phyloP scores from a whole-genome alignment of 2,329 filamentous ascomycete genomes.

The Venturia aucupariae region DNA sequence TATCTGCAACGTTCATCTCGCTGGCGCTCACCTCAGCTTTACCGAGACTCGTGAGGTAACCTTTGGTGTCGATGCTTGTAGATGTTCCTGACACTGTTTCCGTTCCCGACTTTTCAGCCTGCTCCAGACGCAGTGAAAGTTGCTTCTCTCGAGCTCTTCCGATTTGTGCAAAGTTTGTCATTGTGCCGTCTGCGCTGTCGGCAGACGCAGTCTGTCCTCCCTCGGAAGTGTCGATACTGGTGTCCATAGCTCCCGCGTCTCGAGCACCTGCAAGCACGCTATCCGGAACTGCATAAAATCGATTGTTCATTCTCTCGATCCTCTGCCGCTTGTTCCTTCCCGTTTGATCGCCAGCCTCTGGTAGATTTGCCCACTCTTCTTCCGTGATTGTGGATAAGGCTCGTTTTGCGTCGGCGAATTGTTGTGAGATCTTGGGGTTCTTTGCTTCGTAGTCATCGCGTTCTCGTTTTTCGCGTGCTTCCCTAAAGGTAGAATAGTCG shows the following conservation, averaged over 20 bases:
- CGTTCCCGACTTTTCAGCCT: constrained; percentile 66
- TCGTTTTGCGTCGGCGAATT: constrained; percentile 93
- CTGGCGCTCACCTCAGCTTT: constrained; percentile 71
- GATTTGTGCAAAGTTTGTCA: constrained; percentile 97
- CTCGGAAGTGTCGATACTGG: constrained; percentile 72
- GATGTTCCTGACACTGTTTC: constrained; percentile 68
- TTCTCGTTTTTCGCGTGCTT: constrained; percentile 87
- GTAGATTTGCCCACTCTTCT: constrained; percentile 92
- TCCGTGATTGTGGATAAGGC: constrained; percentile 80
- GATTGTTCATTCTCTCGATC: constrained; percentile 46
- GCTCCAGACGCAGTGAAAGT: constrained; percentile 84
- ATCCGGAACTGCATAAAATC: constrained; percentile 95
- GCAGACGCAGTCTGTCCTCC: constrained; percentile 38
- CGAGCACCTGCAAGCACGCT: constrained; percentile 84
- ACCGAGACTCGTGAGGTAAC: constrained; percentile 86
- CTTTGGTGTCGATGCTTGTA: constrained; percentile 88
- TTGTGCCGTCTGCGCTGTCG: constrained; percentile 65
- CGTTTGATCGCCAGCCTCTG: constrained; percentile 92
- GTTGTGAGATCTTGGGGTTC: constrained; percentile 96
- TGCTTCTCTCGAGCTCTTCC: constrained; percentile 95
- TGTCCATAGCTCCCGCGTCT: constrained; percentile 72
- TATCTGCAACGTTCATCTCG: constrained; percentile 82
- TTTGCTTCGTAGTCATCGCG: constrained; percentile 91
- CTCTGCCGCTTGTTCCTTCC: constrained; percentile 84
- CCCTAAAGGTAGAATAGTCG: constrained; percentile 66